Conservation (phyloP, 164 flowering plant genomes). For the Taxillus chinensis region DNA sequence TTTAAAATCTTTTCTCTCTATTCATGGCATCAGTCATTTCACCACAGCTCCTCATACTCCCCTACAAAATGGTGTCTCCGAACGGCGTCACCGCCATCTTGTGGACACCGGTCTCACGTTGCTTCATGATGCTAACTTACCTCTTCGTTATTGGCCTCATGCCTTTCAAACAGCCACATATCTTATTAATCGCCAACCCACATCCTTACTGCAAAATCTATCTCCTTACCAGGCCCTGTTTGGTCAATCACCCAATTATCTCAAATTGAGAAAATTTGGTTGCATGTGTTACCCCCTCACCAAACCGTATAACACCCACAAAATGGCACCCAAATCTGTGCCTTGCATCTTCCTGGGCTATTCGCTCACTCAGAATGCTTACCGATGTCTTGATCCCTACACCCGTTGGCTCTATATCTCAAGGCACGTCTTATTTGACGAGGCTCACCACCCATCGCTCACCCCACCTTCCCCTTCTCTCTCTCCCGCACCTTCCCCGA, state of each 20-base stretch:
- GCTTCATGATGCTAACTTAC: neutral
- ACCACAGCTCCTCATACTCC: neutral
- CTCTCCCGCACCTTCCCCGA: neutral
- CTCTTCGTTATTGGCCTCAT: neutral
- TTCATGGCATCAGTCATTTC: neutral
- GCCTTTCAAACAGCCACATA: neutral
- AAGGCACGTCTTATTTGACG: neutral
- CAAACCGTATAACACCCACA: neutral
- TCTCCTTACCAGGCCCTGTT: neutral
- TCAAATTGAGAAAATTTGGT: neutral
- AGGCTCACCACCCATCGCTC: neutral
- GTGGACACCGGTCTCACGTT: neutral
- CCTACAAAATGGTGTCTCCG: neutral
- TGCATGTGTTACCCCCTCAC: neutral
- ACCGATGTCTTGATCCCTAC: neutral
- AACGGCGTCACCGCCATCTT: neutral
- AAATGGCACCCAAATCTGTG: neutral
- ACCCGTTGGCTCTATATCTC: neutral
- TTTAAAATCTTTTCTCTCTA: neutral
- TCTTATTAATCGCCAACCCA: neutral
- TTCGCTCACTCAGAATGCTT: neutral
- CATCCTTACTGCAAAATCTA: neutral
- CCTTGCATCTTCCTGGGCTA: neutral
- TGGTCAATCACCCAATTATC: neutral
- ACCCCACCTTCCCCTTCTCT: neutral